Base-by-base conservation (phyloP, 306 rosid genomes). In the Trifolium subterraneum region DNA sequence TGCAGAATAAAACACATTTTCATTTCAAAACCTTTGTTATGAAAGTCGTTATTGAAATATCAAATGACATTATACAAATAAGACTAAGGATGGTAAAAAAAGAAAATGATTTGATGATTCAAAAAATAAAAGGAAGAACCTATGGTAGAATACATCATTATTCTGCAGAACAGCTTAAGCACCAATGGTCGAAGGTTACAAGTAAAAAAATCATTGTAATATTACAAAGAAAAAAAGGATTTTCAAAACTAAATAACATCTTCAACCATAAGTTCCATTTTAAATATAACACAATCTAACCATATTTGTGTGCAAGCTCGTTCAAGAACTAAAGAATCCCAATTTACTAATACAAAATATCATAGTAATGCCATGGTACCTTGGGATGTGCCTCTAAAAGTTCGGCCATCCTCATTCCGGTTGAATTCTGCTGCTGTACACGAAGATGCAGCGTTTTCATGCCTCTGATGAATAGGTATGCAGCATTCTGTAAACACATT, bases 341-440 rank as follows among this genome's bases (percentile, higher is more conserved):
- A 18, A 45, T 62, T 10, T 9, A 15, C 52, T 64, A 55, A 20
- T 31, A 29, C 39, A 39, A 27, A 10, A 31, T 1, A 16, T 19
- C 68, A 58, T 39, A 66, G 63, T 14, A 67, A 67, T 12, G 47
- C 39, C 71, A 48, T 23, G 12, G 33, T 83, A 91, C 98, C 97
- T 91, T 91, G 72, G 98, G 97, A 94, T 94, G 98, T 75, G 88
- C 96, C 92, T 94, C 98, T 88, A 94, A 91, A 86, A 91, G 18
- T 73, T 84, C 18, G 86, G 97, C 92, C 93, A 94, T 94, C 97
- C 93, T 80, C 67, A 61, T 16, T 58, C 75, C 97, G 10, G 97
- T 88, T 29, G 94, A 86, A 80, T 91, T 94, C 81, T 94, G 98
- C 81, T 94, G 98, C 91, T 75, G 88, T 76, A 91, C 84, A 90